Evolutionary conservation across 2,329 filamentous ascomycete species (phyloP), one percentile per base, ranked within the genome.

Genomic region (Scedosporium boydii): DNA sequence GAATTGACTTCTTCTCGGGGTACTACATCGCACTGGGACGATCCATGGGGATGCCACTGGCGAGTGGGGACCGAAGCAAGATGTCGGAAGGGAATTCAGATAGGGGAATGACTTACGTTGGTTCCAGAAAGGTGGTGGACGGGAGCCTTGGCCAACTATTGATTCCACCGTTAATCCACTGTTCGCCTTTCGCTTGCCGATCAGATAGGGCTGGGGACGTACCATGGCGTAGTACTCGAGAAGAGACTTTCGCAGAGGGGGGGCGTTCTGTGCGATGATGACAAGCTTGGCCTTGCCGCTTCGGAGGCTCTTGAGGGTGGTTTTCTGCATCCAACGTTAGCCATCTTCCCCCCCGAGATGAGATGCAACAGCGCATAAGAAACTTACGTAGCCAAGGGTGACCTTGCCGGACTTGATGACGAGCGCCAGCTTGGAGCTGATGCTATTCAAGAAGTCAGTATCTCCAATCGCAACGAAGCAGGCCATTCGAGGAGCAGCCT

Each of bases 71-170:
- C 38, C 29, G 29, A 58, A 41, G 27, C 26, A 21, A 48, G 53
- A 27, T 27, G 14, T 16, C 16, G 16, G 23, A n/a, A 57, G 16
- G 23, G 29, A 41, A 23, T 27, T 58, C 64, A 63, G 75, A 67
- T 63, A 66, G 70, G 68, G 65, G 61, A 65, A 64, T 65, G 65
- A 91, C 93, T 89, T 88, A 98, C 93, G 87, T 98, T 98, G 88
- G 96, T 96, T 74, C 95, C 95, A 71, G 85, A 85, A 83, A 97
- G 98, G 86, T 99, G 95, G 86, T 98, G 93, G 74, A 98, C 93
- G 69, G 89, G 87, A 73, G 89, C 91, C 88, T 98, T 96, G 78
- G 87, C 88, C 73, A 96, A 80, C 91, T 38, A 38, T 38, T 38
- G 2, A 38, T 38, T 38, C 34, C 12, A 12, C 34, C 34, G 34